Evolutionary conservation across 176 grass and related monocot species (phyloP).

Genomic region (Triticum monococcum): DNA sequence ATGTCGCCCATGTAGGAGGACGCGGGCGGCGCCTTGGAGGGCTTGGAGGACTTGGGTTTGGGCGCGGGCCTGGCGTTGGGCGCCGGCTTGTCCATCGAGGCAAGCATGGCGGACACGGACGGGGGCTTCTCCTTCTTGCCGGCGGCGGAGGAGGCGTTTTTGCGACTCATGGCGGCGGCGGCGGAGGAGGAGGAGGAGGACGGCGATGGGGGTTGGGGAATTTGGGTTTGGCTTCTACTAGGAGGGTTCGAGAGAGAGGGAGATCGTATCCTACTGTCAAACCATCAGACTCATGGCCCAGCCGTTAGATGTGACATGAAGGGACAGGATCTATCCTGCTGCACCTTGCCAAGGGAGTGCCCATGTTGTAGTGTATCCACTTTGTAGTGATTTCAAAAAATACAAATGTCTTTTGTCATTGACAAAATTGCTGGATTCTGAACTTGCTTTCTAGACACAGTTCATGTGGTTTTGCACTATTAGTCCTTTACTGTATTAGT

Average conservation of each 20-base stretch:
- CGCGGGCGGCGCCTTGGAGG: slow-evolving; percentile 8
- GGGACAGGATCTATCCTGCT: no score
- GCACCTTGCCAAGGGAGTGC: no score
- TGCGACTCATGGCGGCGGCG: slow-evolving; percentile 67
- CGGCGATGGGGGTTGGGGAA: not conserved
- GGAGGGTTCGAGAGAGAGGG: not conserved
- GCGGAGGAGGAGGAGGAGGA: slow-evolving; percentile 14
- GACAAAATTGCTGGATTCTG: no score
- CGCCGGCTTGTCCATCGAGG: slow-evolving; percentile 70
- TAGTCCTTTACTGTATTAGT: no score
- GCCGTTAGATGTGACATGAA: not conserved
- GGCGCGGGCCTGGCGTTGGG: slow-evolving; percentile 47
- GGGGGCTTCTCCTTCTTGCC: slow-evolving; percentile 63
- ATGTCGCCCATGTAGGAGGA: slow-evolving; percentile 44
- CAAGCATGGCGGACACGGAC: slow-evolving; percentile 89
- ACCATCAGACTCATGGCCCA: not conserved
- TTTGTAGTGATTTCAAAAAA: no score
- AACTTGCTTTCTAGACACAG: no score
- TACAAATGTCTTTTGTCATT: no score
- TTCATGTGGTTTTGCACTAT: no score
- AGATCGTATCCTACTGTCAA: not conserved
- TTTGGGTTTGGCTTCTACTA: slow-evolving; percentile 6
- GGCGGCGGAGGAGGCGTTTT: slow-evolving; percentile 41
- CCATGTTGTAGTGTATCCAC: no score
- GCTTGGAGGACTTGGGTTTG: slow-evolving; percentile 46